Evolutionary conservation across 768 basidiomycete genomes (phyloP).

Genomic region (Astraeus odoratus): DNA sequence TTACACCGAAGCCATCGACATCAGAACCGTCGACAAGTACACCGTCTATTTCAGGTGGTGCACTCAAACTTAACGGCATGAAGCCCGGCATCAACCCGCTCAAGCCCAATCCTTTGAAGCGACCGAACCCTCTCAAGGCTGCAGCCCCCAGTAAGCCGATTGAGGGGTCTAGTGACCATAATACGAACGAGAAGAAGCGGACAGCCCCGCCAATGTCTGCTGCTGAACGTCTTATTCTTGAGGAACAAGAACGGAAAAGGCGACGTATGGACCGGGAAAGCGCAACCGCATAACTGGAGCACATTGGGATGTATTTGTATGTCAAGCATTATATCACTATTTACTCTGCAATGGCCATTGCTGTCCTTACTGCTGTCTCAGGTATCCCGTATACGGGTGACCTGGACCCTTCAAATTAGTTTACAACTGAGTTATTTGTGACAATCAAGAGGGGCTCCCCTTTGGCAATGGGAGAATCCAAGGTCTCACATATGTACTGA

Average conservation of each 20-base stretch:
- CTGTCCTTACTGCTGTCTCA: too few species aligned
- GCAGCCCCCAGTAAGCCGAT: conserved; percentile 27
- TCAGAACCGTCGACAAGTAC: conserved; percentile 18
- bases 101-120: conserved; percentile 65
- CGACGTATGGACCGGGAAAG: conserved; percentile 59
- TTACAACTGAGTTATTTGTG: too few species aligned
- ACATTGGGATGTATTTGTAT: conserved; percentile 7
- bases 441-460: too few species aligned
- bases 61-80: conserved; percentile 55
- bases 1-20: conserved; percentile 49
- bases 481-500: too few species aligned
- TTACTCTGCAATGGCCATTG: neutral
- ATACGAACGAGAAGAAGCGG: conserved; percentile 53
- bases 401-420: too few species aligned
- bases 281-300: conserved; percentile 8
- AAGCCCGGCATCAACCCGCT: conserved; percentile 45
- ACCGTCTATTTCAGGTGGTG: conserved; percentile 28
- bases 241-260: conserved; percentile 88
- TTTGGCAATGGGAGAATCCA: too few species aligned
- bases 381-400: too few species aligned
- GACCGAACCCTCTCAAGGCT: conserved; percentile 68
- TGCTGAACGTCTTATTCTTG: conserved; percentile 79
- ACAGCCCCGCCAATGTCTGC: conserved; percentile 63
- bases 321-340: conserved; percentile 4
- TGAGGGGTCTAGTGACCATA: conserved; percentile 23